phyloP scores from a whole-genome alignment of 1,284 basidiomycete species.

The Megacollybia platyphylla region DNA sequence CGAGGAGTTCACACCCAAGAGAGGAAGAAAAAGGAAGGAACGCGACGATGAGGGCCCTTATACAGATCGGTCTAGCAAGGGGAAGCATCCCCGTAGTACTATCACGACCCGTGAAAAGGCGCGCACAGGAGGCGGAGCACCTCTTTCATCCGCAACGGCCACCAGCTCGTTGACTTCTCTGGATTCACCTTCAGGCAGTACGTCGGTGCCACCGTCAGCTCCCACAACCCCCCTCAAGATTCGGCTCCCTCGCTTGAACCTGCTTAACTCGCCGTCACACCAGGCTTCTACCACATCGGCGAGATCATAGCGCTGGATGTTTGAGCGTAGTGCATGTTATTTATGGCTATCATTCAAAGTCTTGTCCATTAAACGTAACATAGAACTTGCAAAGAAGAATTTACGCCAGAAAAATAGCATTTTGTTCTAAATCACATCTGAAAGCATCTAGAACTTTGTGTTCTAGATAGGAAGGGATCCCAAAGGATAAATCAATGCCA shows the following conservation, averaged over 20 bases:
- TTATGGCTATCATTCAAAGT: not conserved
- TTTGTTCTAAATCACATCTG: not conserved
- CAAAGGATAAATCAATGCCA: slow-evolving; percentile 13
- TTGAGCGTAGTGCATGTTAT: not conserved
- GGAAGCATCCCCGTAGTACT: too few species aligned
- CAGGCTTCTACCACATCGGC: too few species aligned
- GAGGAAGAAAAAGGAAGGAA: slow-evolving; percentile 31
- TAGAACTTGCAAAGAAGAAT: not conserved
- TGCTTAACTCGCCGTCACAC: slow-evolving; percentile 4
- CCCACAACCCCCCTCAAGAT: slow-evolving; percentile 39
- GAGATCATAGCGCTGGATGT: too few species aligned
- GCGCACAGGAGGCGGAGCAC: slow-evolving; percentile 9
- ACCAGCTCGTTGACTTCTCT: slow-evolving; percentile 10
- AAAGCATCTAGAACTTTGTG: not conserved
- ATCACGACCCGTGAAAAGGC: slow-evolving; percentile 11
- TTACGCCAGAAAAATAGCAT: not conserved
- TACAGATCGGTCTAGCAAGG: slow-evolving; percentile 10
- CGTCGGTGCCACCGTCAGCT: not conserved
- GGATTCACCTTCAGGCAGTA: not conserved
- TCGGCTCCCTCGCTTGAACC: slow-evolving; percentile 34
- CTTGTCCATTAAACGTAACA: not conserved
- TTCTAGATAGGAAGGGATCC: slow-evolving; percentile 7
- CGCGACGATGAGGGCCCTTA: slow-evolving; percentile 21
- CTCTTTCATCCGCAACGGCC: slow-evolving; percentile 13
- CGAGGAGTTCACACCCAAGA: slow-evolving; percentile 19